Conservation (phyloP, 306 rosid genomes). For the Trifolium dubium region DNA sequence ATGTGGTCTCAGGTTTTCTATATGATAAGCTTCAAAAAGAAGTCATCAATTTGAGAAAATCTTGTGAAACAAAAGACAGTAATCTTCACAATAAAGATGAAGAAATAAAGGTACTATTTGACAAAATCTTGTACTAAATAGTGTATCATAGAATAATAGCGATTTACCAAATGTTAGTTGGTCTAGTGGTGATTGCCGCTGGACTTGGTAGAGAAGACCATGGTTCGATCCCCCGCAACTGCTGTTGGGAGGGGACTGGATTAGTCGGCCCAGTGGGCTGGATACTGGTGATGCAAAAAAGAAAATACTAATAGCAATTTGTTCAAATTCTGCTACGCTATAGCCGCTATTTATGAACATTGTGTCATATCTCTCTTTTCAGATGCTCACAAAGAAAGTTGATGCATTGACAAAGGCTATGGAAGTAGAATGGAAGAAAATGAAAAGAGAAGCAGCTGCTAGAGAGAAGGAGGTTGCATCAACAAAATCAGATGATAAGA, state of each 20-base stretch:
- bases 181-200: too few relatives aligned
- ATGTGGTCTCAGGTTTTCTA: constrained; percentile 83
- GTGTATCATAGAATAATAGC: not conserved
- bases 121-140: not conserved
- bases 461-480: constrained; percentile 80
- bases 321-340: not conserved
- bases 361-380: constrained; percentile 22
- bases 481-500: constrained; percentile 54
- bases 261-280: too few relatives aligned
- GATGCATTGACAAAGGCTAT: constrained; percentile 81
- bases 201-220: too few relatives aligned
- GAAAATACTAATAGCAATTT: not conserved
- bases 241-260: too few relatives aligned
- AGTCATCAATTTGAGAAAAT: constrained; percentile 70
- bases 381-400: constrained; percentile 81
- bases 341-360: not conserved
- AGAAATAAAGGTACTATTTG: constrained; percentile 73
- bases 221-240: too few relatives aligned
- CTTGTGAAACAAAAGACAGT: constrained; percentile 65
- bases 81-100: constrained; percentile 67
- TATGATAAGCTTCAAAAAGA: constrained; percentile 90
- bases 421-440: constrained; percentile 84
- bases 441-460: constrained; percentile 83
- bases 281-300: too few relatives aligned
- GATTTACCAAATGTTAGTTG: not conserved